Evolutionary conservation across 108 stramenopile genomes (phyloP).

Genomic region (Nitzschia palea): DNA sequence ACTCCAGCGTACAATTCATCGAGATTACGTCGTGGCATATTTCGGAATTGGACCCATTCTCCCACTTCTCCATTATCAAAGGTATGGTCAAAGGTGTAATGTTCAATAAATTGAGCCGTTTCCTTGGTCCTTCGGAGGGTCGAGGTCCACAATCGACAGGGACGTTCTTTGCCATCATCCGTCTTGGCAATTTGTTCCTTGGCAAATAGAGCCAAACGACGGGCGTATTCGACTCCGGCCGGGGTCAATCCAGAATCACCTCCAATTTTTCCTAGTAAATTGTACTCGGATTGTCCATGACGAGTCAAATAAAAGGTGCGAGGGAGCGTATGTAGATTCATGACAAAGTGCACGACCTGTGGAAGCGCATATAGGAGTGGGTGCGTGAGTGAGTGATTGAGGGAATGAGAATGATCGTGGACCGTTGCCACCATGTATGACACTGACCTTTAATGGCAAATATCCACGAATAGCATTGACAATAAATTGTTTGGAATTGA

Average conservation of each 20-base stretch:
- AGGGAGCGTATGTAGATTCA: conserved; percentile 88
- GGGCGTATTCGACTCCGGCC: conserved; percentile 89
- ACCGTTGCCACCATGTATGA: no score
- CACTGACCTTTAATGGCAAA: conserved; percentile 72
- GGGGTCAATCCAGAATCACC: conserved; percentile 94
- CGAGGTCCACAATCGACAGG: conserved; percentile 95
- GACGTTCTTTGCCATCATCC: conserved; percentile 30
- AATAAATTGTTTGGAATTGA: conserved; percentile 85
- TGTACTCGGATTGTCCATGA: conserved; percentile 99
- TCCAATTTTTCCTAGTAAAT: conserved; percentile 96
- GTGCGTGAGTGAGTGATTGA: no score
- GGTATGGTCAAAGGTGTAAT: conserved; percentile 49
- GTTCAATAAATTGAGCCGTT: conserved; percentile 92
- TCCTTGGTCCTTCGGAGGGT: conserved; percentile 95
- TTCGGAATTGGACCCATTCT: conserved; percentile 88
- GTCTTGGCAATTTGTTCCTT: conserved; percentile 63
- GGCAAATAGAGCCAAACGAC: conserved; percentile 88
- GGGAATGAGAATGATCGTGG: no score
- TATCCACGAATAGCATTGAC: conserved; percentile 87
- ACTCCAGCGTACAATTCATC: conserved; percentile 95
- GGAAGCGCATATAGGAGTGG: background rate
- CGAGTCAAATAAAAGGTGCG: conserved; percentile 94
- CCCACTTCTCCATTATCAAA: conserved; percentile 79
- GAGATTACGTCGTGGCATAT: conserved; percentile 79
- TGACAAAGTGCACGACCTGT: conserved; percentile 89